A percentile compares a stretch with the other conserved stretches of the same genome.
Conservation (phyloP, 2,329 filamentous ascomycete genomes). For the Penicillium sumatraense region DNA sequence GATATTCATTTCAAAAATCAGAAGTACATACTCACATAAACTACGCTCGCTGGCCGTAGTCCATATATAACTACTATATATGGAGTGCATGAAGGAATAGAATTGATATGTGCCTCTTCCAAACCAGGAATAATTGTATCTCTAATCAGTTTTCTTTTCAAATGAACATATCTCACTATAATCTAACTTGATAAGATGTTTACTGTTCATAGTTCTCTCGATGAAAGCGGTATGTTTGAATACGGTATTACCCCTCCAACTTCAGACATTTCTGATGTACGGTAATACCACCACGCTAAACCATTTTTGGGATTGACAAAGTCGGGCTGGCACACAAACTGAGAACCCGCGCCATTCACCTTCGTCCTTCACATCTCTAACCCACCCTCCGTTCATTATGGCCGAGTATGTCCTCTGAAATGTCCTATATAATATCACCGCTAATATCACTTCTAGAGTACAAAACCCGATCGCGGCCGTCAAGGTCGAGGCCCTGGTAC, state of each 20-base stretch:
- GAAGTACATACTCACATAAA: no score
- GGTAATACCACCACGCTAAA: conserved; percentile 22
- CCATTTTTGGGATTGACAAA: conserved; percentile 22
- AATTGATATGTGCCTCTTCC: no score
- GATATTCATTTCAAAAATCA: no score
- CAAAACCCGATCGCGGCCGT: conserved; percentile 80
- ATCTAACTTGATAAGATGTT: no score
- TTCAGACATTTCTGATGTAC: background rate
- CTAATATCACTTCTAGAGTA: conserved; percentile 52
- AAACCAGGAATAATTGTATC: no score
- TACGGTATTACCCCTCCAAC: conserved; percentile 25
- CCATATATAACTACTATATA: no score
- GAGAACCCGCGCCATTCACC: conserved; percentile 22
- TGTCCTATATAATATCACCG: background rate
- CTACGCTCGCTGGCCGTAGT: no score
- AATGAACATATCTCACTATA: no score
- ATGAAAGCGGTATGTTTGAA: conserved; percentile 16
- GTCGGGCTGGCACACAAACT: conserved; percentile 32
- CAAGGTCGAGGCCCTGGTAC: conserved; percentile 91
- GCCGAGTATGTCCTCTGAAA: conserved; percentile 25
- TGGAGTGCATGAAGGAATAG: no score
- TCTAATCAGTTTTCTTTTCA: no score
- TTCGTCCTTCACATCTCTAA: conserved; percentile 18
- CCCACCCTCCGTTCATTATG: conserved; percentile 28
- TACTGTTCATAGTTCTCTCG: no score